These are phyloP conservation scores for Trichoderma oligosporum DNA, from an alignment of 2,329 filamentous ascomycete species.

Conservation along the genomic window DNA sequence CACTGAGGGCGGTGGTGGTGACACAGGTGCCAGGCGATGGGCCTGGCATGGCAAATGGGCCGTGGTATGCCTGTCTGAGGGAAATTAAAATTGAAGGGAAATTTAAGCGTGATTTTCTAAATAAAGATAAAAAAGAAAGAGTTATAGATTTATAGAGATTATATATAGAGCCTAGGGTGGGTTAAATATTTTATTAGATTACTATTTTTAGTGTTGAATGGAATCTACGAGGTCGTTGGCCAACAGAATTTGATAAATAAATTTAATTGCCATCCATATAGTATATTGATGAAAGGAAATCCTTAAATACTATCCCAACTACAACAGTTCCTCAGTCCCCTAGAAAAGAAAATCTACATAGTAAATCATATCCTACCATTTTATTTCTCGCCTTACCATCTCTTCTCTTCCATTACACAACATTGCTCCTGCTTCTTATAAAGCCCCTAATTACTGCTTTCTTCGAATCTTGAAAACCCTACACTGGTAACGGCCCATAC, in stretches of 20 bases:
- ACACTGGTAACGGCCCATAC: constrained; percentile 20
- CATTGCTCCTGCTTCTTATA: too few relatives aligned
- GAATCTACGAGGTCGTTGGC: too few relatives aligned
- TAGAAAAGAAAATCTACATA: background rate
- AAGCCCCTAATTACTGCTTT: background rate
- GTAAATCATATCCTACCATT: background rate
- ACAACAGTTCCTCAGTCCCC: background rate
- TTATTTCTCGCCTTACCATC: background rate
- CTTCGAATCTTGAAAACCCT: constrained; percentile 24
- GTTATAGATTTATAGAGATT: constrained; percentile 9
- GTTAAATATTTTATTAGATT: background rate
- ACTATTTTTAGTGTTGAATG: too few relatives aligned
- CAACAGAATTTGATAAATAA: too few relatives aligned
- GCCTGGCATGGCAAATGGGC: constrained; percentile 97
- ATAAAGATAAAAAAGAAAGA: background rate
- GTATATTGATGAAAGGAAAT: background rate
- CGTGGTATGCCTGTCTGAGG: constrained; percentile 60
- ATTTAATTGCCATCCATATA: too few relatives aligned
- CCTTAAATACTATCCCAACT: background rate
- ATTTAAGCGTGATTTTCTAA: background rate
- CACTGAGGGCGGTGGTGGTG: constrained; percentile 65
- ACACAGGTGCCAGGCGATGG: constrained; percentile 73
- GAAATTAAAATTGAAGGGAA: constrained; percentile 28
- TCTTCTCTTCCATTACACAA: background rate
- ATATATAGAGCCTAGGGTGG: constrained; percentile 5